These are phyloP conservation scores for Colletotrichum sp. DNA, from an alignment of 2,329 filamentous ascomycete genomes.

Conservation along the genomic window DNA sequence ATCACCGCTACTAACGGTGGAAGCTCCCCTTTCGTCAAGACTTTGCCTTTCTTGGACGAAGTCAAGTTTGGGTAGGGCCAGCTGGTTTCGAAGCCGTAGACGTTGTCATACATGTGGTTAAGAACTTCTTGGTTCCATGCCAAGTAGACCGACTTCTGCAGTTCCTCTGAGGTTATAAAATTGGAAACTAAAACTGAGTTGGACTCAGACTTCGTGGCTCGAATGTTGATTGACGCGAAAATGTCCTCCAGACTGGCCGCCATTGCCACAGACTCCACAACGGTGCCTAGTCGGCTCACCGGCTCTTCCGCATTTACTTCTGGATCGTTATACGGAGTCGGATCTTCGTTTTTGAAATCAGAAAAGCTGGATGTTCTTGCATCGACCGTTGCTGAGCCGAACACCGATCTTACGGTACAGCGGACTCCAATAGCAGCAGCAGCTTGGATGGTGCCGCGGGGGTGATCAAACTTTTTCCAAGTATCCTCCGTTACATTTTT, in stretches of 20 bases:
- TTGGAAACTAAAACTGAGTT: neutral
- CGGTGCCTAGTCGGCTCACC: neutral
- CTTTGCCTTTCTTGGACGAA: neutral
- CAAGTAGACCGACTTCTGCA: neutral
- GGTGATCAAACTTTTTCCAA: no score
- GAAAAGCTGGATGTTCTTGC: neutral
- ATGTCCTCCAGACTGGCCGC: neutral
- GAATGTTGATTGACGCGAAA: neutral
- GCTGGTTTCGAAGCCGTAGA: neutral
- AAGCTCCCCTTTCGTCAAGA: neutral
- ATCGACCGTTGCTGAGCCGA: neutral
- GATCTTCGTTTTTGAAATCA: neutral
- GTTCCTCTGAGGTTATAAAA: neutral
- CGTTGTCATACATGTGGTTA: neutral
- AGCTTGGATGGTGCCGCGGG: no score
- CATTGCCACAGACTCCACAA: rapidly evolving
- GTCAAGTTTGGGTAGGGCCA: neutral
- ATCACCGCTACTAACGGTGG: neutral
- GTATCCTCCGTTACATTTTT: no score
- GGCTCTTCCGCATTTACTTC: neutral
- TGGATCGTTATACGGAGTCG: neutral
- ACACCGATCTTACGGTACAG: neutral
- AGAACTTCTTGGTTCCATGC: neutral
- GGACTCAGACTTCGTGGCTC: neutral
- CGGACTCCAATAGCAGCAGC: neutral